These are phyloP conservation scores for Lepidium didymum DNA, from an alignment of 345 rosid genomes.

Conservation along the genomic window DNA sequence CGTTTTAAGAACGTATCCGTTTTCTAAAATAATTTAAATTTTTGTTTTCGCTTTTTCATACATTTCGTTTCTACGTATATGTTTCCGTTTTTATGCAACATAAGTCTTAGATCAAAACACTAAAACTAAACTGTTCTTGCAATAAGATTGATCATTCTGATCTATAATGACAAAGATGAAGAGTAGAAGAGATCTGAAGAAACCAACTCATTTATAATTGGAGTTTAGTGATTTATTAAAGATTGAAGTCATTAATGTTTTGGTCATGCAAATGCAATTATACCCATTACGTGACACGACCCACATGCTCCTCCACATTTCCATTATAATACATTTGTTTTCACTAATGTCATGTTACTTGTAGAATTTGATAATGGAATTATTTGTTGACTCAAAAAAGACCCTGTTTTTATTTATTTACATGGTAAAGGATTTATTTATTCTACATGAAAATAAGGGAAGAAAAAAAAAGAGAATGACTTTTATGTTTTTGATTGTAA, in stretches of 20 bases:
- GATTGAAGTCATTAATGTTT: not conserved
- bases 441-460: not conserved
- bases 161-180: not conserved
- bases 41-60: too few relatives aligned
- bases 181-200: not conserved
- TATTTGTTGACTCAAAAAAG: not conserved
- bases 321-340: not conserved
- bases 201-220: slow-evolving; percentile 5
- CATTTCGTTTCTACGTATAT: too few relatives aligned
- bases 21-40: too few relatives aligned
- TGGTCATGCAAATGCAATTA: slow-evolving; percentile 10
- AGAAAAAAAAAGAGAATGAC: slow-evolving; percentile 1
- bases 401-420: not conserved
- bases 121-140: not conserved
- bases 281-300: slow-evolving; percentile 22
- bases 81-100: too few relatives aligned
- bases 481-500: not conserved
- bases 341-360: slow-evolving; percentile 15
- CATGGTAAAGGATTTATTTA: not conserved
- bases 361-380: not conserved
- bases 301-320: slow-evolving; percentile 20
- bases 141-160: not conserved
- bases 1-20: too few relatives aligned
- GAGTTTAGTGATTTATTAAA: not conserved
- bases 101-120: too few relatives aligned